These are phyloP conservation scores for Trypanosoma mega DNA, from an alignment of 208 protist species.

Conservation along the genomic window DNA sequence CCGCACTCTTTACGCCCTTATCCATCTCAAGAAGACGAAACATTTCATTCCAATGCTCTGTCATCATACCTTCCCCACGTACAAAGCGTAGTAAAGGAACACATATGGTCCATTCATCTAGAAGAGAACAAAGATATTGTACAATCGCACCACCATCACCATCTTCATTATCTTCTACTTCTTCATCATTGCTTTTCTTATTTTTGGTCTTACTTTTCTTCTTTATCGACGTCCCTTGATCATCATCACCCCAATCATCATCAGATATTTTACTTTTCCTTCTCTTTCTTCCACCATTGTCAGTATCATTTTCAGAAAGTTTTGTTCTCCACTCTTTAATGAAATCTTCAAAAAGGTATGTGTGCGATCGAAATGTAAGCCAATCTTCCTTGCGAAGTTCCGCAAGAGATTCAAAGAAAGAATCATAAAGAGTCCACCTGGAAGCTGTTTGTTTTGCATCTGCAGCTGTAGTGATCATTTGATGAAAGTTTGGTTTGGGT, in stretches of 20 bases:
- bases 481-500: conserved; percentile 69
- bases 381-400: conserved; percentile 90
- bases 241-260: not conserved
- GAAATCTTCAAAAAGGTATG: conserved; percentile 94
- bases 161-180: conserved; percentile 1
- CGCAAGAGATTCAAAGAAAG: conserved; percentile 69
- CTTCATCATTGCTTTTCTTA: not conserved
- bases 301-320: conserved; percentile 19
- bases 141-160: conserved; percentile 35
- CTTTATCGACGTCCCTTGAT: too few relatives aligned
- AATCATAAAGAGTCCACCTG: conserved; percentile 89
- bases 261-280: not conserved
- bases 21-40: conserved; percentile 89
- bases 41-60: conserved; percentile 96
- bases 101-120: conserved; percentile 67
- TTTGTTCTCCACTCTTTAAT: conserved; percentile 81
- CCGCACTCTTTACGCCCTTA: conserved; percentile 71
- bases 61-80: conserved; percentile 94
- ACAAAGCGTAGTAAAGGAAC: conserved; percentile 89
- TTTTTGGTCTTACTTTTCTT: too few relatives aligned
- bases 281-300: not conserved
- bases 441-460: conserved; percentile 63
- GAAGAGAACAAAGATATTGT: conserved; percentile 63
- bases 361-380: conserved; percentile 93
- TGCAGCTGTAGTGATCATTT: conserved; percentile 48